phyloP scores from a whole-genome alignment of 148 eudicot species.

The Dysphania ambrosioides region DNA sequence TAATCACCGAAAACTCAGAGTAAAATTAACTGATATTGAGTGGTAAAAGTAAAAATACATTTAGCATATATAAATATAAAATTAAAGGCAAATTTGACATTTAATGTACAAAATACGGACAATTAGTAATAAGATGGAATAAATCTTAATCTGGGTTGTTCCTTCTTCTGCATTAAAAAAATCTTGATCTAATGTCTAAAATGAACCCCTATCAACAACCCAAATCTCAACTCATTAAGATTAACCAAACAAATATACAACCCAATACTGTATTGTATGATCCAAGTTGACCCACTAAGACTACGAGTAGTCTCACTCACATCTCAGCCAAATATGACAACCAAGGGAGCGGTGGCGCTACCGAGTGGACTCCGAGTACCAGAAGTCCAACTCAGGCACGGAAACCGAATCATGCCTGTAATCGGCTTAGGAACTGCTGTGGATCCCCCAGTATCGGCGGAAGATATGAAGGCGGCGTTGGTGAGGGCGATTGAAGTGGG shows the following conservation, averaged over 20 bases:
- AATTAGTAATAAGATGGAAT: no score
- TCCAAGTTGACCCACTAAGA: not conserved
- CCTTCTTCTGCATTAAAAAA: no score
- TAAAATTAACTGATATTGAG: no score
- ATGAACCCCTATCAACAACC: no score
- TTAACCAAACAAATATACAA: not conserved
- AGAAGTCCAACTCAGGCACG: slow-evolving; percentile 24
- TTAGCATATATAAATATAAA: no score
- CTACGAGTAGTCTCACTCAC: not conserved
- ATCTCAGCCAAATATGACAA: slow-evolving; percentile 11
- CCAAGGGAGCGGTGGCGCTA: not conserved
- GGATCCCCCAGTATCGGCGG: slow-evolving; percentile 40
- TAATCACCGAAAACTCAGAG: no score
- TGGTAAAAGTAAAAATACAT: no score
- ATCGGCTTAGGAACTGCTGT: slow-evolving; percentile 49
- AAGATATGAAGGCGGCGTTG: slow-evolving; percentile 33
- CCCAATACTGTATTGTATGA: not conserved
- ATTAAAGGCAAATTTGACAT: no score
- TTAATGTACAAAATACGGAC: no score
- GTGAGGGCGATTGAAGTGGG: slow-evolving; percentile 47
- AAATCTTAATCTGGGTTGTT: no score
- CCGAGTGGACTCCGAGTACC: slow-evolving; percentile 18
- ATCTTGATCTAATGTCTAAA: no score
- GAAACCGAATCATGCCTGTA: slow-evolving; percentile 35
- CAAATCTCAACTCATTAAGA: no score